Conservation (phyloP, 495 filamentous ascomycete genomes). For the Mytilinidion resinicola region DNA sequence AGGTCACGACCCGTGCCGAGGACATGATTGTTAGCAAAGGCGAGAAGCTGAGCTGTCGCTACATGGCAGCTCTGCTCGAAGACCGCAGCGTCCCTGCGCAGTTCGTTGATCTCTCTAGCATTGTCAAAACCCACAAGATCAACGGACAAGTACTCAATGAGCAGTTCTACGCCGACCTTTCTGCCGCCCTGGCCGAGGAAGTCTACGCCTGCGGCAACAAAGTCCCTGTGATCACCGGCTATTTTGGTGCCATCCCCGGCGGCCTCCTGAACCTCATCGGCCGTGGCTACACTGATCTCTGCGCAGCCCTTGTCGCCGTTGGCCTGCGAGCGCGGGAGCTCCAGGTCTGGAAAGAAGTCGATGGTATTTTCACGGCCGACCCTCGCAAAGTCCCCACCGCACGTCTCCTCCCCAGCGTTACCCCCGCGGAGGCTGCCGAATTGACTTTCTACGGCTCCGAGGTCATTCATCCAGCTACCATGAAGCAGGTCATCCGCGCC, state of each 20-base stretch:
- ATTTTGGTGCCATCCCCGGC: slow-evolving; percentile 46
- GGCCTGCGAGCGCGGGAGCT: slow-evolving; percentile 45
- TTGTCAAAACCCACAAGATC: slow-evolving; percentile 54
- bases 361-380: slow-evolving; percentile 53
- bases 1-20: slow-evolving; percentile 74
- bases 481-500: slow-evolving; percentile 95
- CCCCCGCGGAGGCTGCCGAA: slow-evolving; percentile 48
- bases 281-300: slow-evolving; percentile 49
- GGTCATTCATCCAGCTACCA: slow-evolving; percentile 96
- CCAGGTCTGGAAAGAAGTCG: slow-evolving; percentile 53
- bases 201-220: slow-evolving; percentile 59
- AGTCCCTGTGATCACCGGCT: slow-evolving; percentile 40
- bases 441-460: slow-evolving; percentile 51
- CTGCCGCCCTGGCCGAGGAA: slow-evolving; percentile 56
- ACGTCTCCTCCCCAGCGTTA: slow-evolving; percentile 44
- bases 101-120: slow-evolving; percentile 78
- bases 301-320: slow-evolving; percentile 46
- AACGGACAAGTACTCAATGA: slow-evolving; percentile 57
- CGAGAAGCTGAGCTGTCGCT: slow-evolving; percentile 85
- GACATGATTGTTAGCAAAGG: slow-evolving; percentile 89
- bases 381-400: slow-evolving; percentile 49
- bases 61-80: slow-evolving; percentile 74
- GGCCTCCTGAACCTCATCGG: slow-evolving; percentile 44
- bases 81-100: slow-evolving; percentile 73
- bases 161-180: slow-evolving; percentile 71